Evolutionary conservation across 2,329 filamentous ascomycete species (phyloP).

Genomic region (Colletotrichum coccodes): DNA sequence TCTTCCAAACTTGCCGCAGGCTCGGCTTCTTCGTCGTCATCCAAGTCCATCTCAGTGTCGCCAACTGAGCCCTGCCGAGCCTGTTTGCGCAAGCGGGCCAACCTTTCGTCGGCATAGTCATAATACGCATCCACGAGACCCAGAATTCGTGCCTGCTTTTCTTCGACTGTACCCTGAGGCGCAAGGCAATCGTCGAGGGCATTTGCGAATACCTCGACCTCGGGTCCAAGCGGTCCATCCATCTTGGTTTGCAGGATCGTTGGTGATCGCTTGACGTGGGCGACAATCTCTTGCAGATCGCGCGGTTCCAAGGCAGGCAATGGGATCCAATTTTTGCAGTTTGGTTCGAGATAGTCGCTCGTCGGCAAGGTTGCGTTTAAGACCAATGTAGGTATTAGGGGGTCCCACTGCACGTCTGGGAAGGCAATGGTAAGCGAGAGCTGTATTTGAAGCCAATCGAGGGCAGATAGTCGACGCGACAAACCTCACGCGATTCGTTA

Average conservation of each 20-base stretch:
- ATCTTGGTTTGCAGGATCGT: conserved; percentile 2
- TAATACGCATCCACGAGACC: conserved; percentile 75
- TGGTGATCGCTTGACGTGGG: background rate
- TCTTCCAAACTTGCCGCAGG: conserved; percentile 52
- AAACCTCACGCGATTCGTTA: background rate
- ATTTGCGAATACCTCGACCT: conserved; percentile 89
- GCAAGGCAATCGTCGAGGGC: conserved; percentile 80
- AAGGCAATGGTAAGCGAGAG: background rate
- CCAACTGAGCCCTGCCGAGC: conserved; percentile 34
- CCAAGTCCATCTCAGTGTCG: conserved; percentile 66
- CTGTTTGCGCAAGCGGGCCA: conserved; percentile 54
- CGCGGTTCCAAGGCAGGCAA: background rate
- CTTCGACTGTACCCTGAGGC: conserved; percentile 56
- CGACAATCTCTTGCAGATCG: background rate
- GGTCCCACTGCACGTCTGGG: background rate
- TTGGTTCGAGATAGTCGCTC: background rate
- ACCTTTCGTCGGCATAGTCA: conserved; percentile 60
- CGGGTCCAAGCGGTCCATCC: conserved; percentile 62
- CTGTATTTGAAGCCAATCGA: background rate
- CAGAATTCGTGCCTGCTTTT: conserved; percentile 74
- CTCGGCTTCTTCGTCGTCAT: conserved; percentile 55
- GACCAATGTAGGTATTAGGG: background rate
- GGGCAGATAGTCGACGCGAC: background rate
- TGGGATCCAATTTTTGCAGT: too few species aligned
- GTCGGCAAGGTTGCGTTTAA: background rate